These are phyloP conservation scores for Vitellaria paradoxa DNA, from an alignment of 179 eudicot species.

Conservation along the genomic window DNA sequence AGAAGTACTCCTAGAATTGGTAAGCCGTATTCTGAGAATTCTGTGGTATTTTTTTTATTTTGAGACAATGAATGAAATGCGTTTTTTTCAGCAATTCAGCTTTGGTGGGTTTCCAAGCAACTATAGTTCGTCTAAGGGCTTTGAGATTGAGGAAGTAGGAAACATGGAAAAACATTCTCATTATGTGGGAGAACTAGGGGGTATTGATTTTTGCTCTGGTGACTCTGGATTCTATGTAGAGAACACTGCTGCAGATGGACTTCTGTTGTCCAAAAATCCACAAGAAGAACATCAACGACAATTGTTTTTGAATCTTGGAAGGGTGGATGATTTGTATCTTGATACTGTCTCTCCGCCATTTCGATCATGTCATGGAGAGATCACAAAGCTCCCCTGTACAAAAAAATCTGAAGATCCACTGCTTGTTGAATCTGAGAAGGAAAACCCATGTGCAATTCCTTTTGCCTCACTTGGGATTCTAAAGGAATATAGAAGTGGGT, in stretches of 20 bases:
- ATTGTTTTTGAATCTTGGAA: slow-evolving; percentile 1
- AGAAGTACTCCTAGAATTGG: background rate
- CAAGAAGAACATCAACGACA: slow-evolving; percentile 8
- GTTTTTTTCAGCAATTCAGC: background rate
- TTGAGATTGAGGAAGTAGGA: background rate
- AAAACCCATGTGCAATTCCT: slow-evolving; percentile 3
- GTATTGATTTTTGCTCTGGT: background rate
- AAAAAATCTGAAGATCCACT: background rate
- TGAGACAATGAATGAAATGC: slow-evolving; percentile 4
- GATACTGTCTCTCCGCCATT: slow-evolving; percentile 19
- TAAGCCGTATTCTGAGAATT: background rate
- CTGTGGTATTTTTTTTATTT: background rate
- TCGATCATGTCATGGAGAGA: slow-evolving; percentile 17
- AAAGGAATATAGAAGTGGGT: slow-evolving; percentile 20
- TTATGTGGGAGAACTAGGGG: background rate
- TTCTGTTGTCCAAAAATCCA: background rate
- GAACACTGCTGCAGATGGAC: background rate
- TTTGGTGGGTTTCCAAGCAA: background rate
- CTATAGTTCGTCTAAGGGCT: background rate
- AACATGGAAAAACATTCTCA: background rate
- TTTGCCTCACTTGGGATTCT: slow-evolving; percentile 25
- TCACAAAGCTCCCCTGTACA: background rate
- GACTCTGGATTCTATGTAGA: slow-evolving; percentile 11
- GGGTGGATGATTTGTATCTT: slow-evolving; percentile 13
- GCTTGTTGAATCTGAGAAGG: background rate